A percentile compares a stretch with the other conserved stretches of the same genome.
Conservation (phyloP, 345 rosid genomes). For the Aquilaria sinensis region DNA sequence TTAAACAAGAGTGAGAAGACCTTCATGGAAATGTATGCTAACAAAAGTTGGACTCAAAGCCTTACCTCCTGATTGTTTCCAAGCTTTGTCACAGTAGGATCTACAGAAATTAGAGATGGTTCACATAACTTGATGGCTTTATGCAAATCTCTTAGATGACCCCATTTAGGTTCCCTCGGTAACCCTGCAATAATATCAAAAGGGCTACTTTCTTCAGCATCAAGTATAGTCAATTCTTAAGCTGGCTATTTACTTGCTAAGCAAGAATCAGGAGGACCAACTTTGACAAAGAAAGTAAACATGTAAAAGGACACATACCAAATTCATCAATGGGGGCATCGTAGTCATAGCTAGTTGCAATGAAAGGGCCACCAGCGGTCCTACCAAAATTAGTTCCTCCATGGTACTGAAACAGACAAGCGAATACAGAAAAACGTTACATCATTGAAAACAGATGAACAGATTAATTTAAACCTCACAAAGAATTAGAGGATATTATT, state of each 20-base stretch:
- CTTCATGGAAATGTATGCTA: background rate
- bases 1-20: background rate
- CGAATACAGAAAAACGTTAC: background rate
- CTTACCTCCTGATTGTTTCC: slow-evolving; percentile 54
- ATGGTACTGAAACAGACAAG: slow-evolving; percentile 50
- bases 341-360: slow-evolving; percentile 94
- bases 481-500: background rate
- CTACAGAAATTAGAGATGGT: slow-evolving; percentile 42
- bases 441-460: background rate
- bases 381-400: slow-evolving; percentile 95
- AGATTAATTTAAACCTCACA: background rate
- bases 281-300: background rate
- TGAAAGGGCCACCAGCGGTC: slow-evolving; percentile 92
- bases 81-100: slow-evolving; percentile 33
- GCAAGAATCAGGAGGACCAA: background rate
- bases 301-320: slow-evolving; percentile 33
- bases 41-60: background rate
- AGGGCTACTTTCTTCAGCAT: background rate
- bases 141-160: slow-evolving; percentile 63
- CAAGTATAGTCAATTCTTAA: background rate
- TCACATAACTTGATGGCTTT: slow-evolving; percentile 55
- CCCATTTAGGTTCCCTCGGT: slow-evolving; percentile 57
- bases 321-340: slow-evolving; percentile 98
- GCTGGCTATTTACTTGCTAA: too few species aligned
- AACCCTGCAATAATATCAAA: slow-evolving; percentile 34